Conservation (phyloP, 2,329 filamentous ascomycete genomes). For the Teratosphaeria gauchensis region DNA sequence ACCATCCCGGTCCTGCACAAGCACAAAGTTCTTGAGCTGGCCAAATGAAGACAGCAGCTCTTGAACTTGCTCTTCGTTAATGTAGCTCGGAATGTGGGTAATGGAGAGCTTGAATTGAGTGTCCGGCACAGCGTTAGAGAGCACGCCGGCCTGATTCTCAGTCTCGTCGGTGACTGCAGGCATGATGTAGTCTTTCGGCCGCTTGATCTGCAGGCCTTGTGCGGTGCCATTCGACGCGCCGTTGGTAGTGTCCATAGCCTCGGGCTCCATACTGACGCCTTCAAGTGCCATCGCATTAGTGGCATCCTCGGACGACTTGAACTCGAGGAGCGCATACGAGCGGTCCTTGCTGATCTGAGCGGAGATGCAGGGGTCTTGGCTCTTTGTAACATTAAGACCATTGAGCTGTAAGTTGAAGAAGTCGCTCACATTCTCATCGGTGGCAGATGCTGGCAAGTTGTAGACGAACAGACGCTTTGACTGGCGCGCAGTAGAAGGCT, state of each 20-base stretch:
- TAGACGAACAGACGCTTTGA: conserved; percentile 83
- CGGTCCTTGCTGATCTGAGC: conserved; percentile 72
- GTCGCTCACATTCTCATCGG: conserved; percentile 63
- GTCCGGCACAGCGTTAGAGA: conserved; percentile 76
- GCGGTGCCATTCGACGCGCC: conserved; percentile 44
- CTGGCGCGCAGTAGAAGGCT: conserved; percentile 87
- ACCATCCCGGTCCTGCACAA: conserved; percentile 82
- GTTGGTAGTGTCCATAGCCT: conserved; percentile 41
- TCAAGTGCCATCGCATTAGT: conserved; percentile 87
- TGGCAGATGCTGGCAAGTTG: conserved; percentile 65
- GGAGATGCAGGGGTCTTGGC: conserved; percentile 72
- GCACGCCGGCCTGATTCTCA: conserved; percentile 62
- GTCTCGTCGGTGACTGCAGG: conserved; percentile 66
- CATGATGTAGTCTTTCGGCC: conserved; percentile 96
- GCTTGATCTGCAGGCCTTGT: conserved; percentile 61
- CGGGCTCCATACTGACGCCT: conserved; percentile 74
- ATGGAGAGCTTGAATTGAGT: conserved; percentile 93
- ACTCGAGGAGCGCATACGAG: conserved; percentile 80
- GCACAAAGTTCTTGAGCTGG: conserved; percentile 79
- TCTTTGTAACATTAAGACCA: conserved; percentile 83
- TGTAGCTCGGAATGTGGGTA: conserved; percentile 75
- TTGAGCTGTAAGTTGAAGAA: conserved; percentile 98
- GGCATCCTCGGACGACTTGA: conserved; percentile 76
- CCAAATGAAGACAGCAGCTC: conserved; percentile 88
- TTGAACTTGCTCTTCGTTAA: conserved; percentile 82